phyloP scores from a whole-genome alignment of 2,329 filamentous ascomycete genomes.

The Neofusicoccum umdonicola region DNA sequence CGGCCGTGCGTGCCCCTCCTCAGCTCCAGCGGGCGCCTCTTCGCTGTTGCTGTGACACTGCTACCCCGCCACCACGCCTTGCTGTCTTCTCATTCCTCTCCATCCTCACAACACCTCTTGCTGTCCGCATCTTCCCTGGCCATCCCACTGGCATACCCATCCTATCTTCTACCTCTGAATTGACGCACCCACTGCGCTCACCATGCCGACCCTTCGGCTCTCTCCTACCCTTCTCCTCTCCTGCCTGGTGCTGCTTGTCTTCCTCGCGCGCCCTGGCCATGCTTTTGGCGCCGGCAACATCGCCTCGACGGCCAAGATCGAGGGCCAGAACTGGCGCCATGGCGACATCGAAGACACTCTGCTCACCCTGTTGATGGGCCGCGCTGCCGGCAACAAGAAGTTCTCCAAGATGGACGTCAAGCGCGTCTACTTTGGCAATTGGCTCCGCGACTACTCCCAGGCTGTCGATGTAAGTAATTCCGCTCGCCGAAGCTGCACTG shows the following conservation, averaged over 20 bases:
- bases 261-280: constrained; percentile 64
- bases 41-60: too few species aligned
- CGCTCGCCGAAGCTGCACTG: background rate
- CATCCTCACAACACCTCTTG: background rate
- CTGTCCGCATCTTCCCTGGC: constrained; percentile 21
- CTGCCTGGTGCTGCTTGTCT: constrained; percentile 53
- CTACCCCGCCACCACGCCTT: background rate
- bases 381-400: constrained; percentile 59
- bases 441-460: constrained; percentile 90
- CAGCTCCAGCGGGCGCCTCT: background rate
- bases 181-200: constrained; percentile 8
- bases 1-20: too few species aligned
- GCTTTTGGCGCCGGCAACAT: constrained; percentile 91
- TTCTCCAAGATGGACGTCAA: constrained; percentile 87
- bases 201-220: constrained; percentile 19
- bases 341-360: constrained; percentile 88
- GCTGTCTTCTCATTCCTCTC: background rate
- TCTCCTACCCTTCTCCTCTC: constrained; percentile 37
- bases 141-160: background rate
- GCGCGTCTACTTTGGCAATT: constrained; percentile 93
- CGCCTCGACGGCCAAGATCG: constrained; percentile 73
- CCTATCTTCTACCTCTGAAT: background rate
- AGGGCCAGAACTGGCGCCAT: constrained; percentile 71
- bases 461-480: constrained; percentile 67
- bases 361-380: constrained; percentile 64